Conservation (phyloP, 768 basidiomycete genomes). For the Tulasnella sp. region DNA sequence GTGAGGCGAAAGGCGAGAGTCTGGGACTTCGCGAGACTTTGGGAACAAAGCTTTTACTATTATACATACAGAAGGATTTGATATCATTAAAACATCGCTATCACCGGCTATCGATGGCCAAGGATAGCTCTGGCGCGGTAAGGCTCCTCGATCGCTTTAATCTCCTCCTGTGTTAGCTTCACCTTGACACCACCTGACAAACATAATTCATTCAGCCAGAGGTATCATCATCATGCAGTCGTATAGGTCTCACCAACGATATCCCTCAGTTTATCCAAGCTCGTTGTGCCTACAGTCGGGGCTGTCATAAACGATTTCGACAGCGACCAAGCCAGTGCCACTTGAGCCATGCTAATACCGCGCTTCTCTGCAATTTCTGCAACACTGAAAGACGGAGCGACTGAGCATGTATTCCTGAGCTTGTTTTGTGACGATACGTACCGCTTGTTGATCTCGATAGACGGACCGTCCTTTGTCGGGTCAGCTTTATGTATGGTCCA, state of each 20-base stretch:
- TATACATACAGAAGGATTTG: not conserved
- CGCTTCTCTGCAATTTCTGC: slow-evolving; percentile 23
- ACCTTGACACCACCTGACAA: not conserved
- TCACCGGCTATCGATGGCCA: slow-evolving; percentile 15
- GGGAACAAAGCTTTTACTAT: not conserved
- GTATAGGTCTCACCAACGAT: slow-evolving; percentile 33
- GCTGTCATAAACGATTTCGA: slow-evolving; percentile 6
- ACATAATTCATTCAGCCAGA: not conserved
- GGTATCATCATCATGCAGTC: not conserved
- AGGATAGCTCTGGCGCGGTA: slow-evolving; percentile 24
- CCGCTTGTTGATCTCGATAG: not conserved
- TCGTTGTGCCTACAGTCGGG: slow-evolving; percentile 10
- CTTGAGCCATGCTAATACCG: slow-evolving; percentile 25
- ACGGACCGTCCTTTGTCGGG: not conserved
- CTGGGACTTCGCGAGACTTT: no score
- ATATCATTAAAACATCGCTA: not conserved
- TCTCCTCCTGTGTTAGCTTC: slow-evolving; percentile 26
- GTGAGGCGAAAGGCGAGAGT: no score
- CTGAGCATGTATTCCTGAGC: no score
- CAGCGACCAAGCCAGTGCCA: slow-evolving; percentile 21
- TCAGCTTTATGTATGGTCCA: not conserved
- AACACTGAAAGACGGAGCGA: slow-evolving; percentile 11
- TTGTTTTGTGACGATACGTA: not conserved
- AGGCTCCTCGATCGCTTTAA: slow-evolving; percentile 23
- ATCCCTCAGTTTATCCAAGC: slow-evolving; percentile 25